Evolutionary conservation across 2,329 filamentous ascomycete species (phyloP), one percentile per base, ranked within the genome.

Genomic region (Epicoccum sorghinum): DNA sequence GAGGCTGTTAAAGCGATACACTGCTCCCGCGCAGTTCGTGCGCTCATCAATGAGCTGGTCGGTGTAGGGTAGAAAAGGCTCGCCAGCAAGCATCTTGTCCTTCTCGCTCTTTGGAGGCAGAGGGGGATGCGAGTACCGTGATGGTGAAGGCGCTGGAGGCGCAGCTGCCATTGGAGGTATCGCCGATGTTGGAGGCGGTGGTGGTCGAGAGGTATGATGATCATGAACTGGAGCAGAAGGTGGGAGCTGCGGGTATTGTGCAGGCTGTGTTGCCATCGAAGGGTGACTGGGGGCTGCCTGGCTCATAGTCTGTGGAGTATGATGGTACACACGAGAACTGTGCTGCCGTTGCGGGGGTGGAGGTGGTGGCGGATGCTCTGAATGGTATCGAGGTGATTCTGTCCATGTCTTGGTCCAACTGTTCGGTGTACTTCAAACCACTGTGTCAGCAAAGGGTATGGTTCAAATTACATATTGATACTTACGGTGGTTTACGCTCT

Each of bases 1-100:
- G 23, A 89, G 88, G 71, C 89, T 91, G 75, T 96, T 97, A 78
- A 95, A 97, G 49, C 88, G 83, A 83, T 89, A 93, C 65, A 93
- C 86, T 6, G 91, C 91, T 13, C 85, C 84, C 60, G 86, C 89
- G 77, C 93, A 97, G 51, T 89, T 84, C 70, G 93, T 87, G n/a
- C 93, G 88, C 68, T 97, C 93, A 14, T 90, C 82, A 14, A 90
- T 83, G 6, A 98, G 83, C 66, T 92, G 88, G 55, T 86, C 84
- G 69, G 90, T 87, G 59, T 89, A 93, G 9, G 90, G 90, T 58
- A 87, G 87, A 75, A 91, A 97, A 14, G 86, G 83, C 32, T 89
- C 83, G 13, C 90, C 90, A 27, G 82, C 82, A 13, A 96, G 79
- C 93, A 98, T 98, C 72, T 95, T 91, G 56, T 96, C 89, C 74